Evolutionary conservation across 2,329 filamentous ascomycete species (phyloP).

Genomic region (Trichoderma koningiopsis): DNA sequence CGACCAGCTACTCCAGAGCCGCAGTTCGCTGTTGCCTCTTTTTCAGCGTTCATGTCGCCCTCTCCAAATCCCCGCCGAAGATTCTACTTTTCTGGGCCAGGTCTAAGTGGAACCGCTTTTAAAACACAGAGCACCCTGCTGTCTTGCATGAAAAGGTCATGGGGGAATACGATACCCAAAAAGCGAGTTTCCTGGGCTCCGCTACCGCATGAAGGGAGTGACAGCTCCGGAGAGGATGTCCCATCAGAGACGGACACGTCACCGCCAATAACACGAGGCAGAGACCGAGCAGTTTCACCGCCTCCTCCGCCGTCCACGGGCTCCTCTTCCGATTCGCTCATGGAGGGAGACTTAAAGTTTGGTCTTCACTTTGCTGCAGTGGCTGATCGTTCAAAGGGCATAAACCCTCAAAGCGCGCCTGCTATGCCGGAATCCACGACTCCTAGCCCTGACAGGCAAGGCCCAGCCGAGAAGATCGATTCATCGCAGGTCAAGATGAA

Average conservation of each 20-base stretch:
- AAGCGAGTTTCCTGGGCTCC: conserved; percentile 45
- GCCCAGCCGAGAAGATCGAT: conserved; percentile 35
- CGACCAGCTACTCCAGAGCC: conserved; percentile 49
- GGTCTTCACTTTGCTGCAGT: conserved; percentile 52
- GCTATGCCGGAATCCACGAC: conserved; percentile 43
- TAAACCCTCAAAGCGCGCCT: conserved; percentile 43
- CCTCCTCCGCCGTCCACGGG: conserved; percentile 50
- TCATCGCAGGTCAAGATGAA: conserved; percentile 25
- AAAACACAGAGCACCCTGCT: conserved; percentile 41
- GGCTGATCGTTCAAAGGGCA: conserved; percentile 39
- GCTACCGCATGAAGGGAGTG: conserved; percentile 34
- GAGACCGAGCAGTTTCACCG: conserved; percentile 30
- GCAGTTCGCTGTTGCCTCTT: conserved; percentile 53
- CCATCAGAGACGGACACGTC: not conserved
- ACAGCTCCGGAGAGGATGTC: not conserved
- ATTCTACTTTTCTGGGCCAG: not conserved
- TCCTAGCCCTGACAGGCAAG: conserved; percentile 32
- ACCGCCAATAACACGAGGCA: conserved; percentile 27
- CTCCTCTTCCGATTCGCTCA: conserved; percentile 39
- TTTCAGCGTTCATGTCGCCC: conserved; percentile 55
- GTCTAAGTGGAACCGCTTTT: conserved; percentile 30
- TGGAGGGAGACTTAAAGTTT: conserved; percentile 44
- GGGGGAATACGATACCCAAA: conserved; percentile 32
- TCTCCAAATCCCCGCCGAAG: conserved; percentile 44
- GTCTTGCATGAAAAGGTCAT: conserved; percentile 42